These are phyloP conservation scores for Planoprotostelium fungivorum DNA, from an alignment of 78 protist species.

Conservation along the genomic window DNA sequence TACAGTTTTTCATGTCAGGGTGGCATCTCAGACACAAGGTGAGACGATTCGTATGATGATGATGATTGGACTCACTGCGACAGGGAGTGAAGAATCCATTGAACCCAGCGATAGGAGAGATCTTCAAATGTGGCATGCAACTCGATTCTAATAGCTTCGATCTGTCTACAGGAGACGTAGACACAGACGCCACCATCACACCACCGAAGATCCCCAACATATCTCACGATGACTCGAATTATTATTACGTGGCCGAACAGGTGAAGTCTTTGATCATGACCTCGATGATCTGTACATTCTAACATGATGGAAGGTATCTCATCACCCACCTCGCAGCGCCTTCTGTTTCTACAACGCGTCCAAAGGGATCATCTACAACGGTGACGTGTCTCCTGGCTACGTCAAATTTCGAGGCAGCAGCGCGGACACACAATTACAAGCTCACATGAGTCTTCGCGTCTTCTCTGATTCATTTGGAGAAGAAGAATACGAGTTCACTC, in stretches of 20 bases:
- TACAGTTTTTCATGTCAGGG: conserved; percentile 32
- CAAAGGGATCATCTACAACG: conserved; percentile 36
- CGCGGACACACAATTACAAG: conserved; percentile 18
- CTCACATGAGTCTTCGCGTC: background rate
- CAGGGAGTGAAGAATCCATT: conserved; percentile 59
- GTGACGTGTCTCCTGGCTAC: conserved; percentile 22
- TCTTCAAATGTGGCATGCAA: conserved; percentile 33
- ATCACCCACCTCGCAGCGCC: conserved; percentile 47
- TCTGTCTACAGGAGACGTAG: background rate
- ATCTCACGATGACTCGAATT: background rate
- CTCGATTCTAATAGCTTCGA: conserved; percentile 13
- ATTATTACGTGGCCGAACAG: background rate
- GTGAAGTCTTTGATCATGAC: conserved; percentile 4
- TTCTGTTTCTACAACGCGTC: conserved; percentile 29
- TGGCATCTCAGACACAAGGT: conserved; percentile 41
- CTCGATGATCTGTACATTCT: background rate
- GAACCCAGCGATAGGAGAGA: conserved; percentile 59
- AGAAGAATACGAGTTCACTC: background rate
- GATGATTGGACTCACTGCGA: too few species aligned
- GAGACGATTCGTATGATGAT: too few species aligned
- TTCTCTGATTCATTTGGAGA: background rate
- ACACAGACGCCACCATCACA: background rate
- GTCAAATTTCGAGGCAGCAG: conserved; percentile 38
- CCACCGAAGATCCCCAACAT: background rate
- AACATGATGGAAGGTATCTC: conserved; percentile 33